A percentile compares a stretch with the other conserved stretches of the same genome.
These are phyloP conservation scores for Scleromitrula shiraiana DNA, from an alignment of 2,329 filamentous ascomycete species.

Conservation along the genomic window DNA sequence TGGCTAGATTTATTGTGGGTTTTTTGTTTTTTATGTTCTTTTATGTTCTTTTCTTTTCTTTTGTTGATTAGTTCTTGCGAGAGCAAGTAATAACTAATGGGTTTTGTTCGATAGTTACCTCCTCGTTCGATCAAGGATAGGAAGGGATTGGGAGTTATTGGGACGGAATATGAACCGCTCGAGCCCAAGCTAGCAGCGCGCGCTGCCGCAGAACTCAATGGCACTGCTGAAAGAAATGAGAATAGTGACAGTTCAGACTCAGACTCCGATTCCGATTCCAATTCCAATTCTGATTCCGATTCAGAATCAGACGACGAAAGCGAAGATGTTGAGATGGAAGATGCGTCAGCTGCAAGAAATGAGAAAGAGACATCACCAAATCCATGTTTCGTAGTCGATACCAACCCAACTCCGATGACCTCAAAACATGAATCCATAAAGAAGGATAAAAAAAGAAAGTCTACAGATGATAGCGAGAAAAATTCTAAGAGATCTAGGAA, in stretches of 20 bases:
- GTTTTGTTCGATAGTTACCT: slow-evolving; percentile 17
- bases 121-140: slow-evolving; percentile 14
- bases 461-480: slow-evolving; percentile 25
- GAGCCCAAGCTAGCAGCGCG: slow-evolving; percentile 15
- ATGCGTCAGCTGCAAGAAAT: not conserved
- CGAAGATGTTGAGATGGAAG: slow-evolving; percentile 9
- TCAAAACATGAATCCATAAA: slow-evolving; percentile 5
- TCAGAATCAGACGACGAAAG: not conserved
- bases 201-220: slow-evolving; percentile 8
- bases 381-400: slow-evolving; percentile 22
- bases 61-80: not conserved
- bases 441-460: slow-evolving; percentile 14
- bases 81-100: no score
- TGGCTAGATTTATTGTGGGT: slow-evolving; percentile 22
- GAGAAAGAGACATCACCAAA: slow-evolving; percentile 13
- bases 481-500: no score
- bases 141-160: slow-evolving; percentile 17
- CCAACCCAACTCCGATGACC: slow-evolving; percentile 19
- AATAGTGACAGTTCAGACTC: not conserved
- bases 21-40: not conserved
- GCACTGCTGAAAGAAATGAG: not conserved
- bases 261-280: not conserved
- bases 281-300: no score
- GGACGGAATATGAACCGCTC: slow-evolving; percentile 15
- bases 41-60: not conserved